A percentile compares a stretch with the other conserved stretches of the same genome.
These are phyloP conservation scores for Geranium rotundifolium DNA, from an alignment of 345 rosid species.

Conservation along the genomic window DNA sequence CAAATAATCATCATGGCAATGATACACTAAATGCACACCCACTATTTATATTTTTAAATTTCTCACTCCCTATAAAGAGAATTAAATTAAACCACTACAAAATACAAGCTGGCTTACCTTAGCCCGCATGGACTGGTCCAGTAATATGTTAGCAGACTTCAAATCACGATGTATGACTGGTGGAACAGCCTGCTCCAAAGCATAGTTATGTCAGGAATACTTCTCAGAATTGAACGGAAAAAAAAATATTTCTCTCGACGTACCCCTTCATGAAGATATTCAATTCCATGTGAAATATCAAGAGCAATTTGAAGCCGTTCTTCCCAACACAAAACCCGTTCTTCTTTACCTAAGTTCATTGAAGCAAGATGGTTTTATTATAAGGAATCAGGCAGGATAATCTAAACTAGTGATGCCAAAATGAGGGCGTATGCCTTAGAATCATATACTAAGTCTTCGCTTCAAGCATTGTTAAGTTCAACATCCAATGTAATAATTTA, in stretches of 20 bases:
- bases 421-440: background rate
- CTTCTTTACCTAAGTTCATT: conserved; percentile 35
- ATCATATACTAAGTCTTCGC: background rate
- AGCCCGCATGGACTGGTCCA: conserved; percentile 84
- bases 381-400: conserved; percentile 1
- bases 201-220: background rate
- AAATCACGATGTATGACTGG: conserved; percentile 92
- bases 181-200: conserved; percentile 64
- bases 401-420: background rate
- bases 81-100: background rate
- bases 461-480: background rate
- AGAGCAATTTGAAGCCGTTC: conserved; percentile 78
- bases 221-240: background rate
- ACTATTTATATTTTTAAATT: background rate
- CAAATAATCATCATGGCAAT: too few relatives aligned
- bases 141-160: conserved; percentile 82
- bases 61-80: background rate
- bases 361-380: conserved; percentile 2
- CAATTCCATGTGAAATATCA: conserved; percentile 86
- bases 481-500: too few relatives aligned
- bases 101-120: conserved; percentile 35
- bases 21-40: background rate
- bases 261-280: conserved; percentile 95
- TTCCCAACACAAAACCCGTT: conserved; percentile 52
- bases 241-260: conserved; percentile 4